A percentile compares a stretch with the other conserved stretches of the same genome.
These are phyloP conservation scores for Leucosporidium creatinivorum DNA, from an alignment of 768 basidiomycete species.

Conservation along the genomic window DNA sequence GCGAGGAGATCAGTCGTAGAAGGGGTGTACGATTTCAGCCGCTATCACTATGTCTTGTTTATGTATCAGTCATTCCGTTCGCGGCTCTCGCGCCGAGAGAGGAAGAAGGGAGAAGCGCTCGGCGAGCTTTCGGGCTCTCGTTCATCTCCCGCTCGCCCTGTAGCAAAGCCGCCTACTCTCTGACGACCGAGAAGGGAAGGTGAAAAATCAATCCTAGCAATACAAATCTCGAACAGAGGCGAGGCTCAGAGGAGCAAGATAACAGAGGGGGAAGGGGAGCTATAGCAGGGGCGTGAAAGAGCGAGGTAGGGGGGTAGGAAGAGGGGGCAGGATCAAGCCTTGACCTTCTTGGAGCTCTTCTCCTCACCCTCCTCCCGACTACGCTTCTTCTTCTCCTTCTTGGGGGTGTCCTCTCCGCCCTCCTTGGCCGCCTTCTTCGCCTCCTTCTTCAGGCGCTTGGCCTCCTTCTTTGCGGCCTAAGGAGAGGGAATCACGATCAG, in stretches of 20 bases:
- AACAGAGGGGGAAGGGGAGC: too few species aligned
- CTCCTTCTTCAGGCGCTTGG: slow-evolving; percentile 21
- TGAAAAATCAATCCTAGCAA: neutral
- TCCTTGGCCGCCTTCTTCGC: slow-evolving; percentile 14
- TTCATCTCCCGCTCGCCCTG: too few species aligned
- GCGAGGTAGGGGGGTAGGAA: neutral
- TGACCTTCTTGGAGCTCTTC: neutral
- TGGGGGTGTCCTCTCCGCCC: neutral
- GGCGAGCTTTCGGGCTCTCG: too few species aligned
- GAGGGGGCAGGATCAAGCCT: neutral
- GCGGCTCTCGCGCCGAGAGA: too few species aligned
- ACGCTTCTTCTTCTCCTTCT: slow-evolving; percentile 21
- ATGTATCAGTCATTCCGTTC: too few species aligned
- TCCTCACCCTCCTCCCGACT: neutral
- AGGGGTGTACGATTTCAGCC: too few species aligned
- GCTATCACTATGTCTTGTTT: too few species aligned
- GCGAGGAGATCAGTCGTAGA: too few species aligned
- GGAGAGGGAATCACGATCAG: too few species aligned
- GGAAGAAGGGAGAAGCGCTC: too few species aligned
- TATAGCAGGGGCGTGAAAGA: too few species aligned
- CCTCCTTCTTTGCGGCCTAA: slow-evolving; percentile 23
- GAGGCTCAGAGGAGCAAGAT: neutral
- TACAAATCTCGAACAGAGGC: neutral
- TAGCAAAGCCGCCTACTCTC: too few species aligned
- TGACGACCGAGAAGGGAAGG: neutral